Percentiles rank a stretch among this genome's conserved stretches.
Conservation (phyloP, 164 flowering plant species). For the Stephania cephalantha region DNA sequence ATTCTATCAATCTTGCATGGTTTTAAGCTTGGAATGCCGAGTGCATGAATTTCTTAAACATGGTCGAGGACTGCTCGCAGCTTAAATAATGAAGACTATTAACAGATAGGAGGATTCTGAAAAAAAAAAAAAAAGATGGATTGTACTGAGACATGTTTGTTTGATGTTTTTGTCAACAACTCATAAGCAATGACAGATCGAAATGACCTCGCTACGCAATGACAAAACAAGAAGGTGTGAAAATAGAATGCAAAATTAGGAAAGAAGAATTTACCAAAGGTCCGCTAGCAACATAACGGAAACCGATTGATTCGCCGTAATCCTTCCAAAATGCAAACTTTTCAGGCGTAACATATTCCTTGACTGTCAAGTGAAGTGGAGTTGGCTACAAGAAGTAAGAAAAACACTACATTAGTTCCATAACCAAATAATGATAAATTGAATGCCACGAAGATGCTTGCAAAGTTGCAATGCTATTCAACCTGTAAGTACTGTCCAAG, state of each 20-base stretch:
- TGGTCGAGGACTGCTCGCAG: neutral
- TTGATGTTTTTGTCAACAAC: neutral
- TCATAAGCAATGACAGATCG: neutral
- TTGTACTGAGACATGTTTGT: neutral
- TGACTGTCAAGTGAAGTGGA: constrained; percentile 88
- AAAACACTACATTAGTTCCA: neutral
- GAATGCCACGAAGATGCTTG: neutral
- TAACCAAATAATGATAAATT: neutral
- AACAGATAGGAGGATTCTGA: neutral
- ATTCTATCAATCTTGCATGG: neutral
- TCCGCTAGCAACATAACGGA: constrained; percentile 93
- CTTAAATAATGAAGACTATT: neutral
- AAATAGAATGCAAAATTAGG: neutral
- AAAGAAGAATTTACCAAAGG: constrained; percentile 56
- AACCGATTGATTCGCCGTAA: constrained; percentile 89
- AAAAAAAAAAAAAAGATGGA: neutral
- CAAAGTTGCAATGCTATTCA: constrained; percentile 11
- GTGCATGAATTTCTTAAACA: neutral
- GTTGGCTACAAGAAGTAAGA: constrained; percentile 64
- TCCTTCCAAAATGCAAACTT: constrained; percentile 90
- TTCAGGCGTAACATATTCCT: constrained; percentile 89
- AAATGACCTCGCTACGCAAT: neutral
- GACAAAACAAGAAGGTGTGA: neutral
- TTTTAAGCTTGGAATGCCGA: neutral
- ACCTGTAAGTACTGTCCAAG: constrained; percentile 95